Percentiles rank a stretch among this genome's conserved stretches.
Conservation (phyloP, 2,329 filamentous ascomycete species). For the Scytalidium lignicola region DNA sequence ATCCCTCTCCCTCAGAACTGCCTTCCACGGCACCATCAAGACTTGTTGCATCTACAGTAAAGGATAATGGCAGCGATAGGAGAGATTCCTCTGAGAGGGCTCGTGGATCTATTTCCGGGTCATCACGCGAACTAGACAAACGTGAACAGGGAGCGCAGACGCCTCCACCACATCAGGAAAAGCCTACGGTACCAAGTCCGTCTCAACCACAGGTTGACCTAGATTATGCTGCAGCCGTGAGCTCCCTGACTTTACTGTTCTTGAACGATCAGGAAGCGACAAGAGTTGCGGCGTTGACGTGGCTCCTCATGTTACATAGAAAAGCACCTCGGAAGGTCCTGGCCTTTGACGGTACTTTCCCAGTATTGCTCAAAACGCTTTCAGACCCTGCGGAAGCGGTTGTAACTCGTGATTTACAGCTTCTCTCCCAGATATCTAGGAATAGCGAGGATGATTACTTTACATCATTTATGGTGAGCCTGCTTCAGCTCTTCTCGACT, state of each 20-base stretch:
- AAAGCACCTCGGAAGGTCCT: slow-evolving; percentile 92
- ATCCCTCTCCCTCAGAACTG: slow-evolving; percentile 34
- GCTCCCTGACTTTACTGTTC: slow-evolving; percentile 86
- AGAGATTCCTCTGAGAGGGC: slow-evolving; percentile 25
- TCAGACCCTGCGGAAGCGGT: slow-evolving; percentile 95
- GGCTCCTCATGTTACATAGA: slow-evolving; percentile 95
- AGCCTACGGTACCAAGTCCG: slow-evolving; percentile 35
- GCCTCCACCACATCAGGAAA: slow-evolving; percentile 33
- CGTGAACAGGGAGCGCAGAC: slow-evolving; percentile 48
- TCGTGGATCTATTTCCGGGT: slow-evolving; percentile 32
- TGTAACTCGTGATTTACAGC: slow-evolving; percentile 87
- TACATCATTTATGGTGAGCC: slow-evolving; percentile 94
- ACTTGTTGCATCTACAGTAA: slow-evolving; percentile 35
- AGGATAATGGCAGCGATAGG: slow-evolving; percentile 22
- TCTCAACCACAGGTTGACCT: slow-evolving; percentile 61
- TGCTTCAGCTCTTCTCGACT: slow-evolving; percentile 91
- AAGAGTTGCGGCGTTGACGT: slow-evolving; percentile 85
- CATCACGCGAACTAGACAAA: slow-evolving; percentile 43
- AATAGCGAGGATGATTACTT: slow-evolving; percentile 98
- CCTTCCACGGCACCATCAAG: slow-evolving; percentile 32
- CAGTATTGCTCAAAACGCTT: slow-evolving; percentile 88
- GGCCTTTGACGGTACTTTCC: slow-evolving; percentile 94
- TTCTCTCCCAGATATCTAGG: slow-evolving; percentile 91
- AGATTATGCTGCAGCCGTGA: slow-evolving; percentile 95
- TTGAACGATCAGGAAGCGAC: slow-evolving; percentile 96